Evolutionary conservation across 129 eudicot genomes (phyloP).

Genomic region (Sambucus nigra): DNA sequence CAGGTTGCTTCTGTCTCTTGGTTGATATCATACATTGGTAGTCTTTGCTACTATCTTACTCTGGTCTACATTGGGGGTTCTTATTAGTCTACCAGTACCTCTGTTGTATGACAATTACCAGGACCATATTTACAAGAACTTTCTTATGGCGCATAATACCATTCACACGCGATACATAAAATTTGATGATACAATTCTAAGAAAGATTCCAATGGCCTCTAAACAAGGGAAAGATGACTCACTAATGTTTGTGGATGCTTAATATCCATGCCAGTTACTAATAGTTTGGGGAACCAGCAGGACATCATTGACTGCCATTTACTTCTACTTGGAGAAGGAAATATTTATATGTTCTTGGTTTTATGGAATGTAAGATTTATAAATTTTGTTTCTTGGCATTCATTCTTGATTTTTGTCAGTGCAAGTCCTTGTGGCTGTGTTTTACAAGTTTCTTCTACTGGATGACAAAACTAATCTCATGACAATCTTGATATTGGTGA

Average conservation of each 20-base stretch:
- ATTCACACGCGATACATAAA: slow-evolving; percentile 27
- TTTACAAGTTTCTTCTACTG: no score
- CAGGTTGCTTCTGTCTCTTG: slow-evolving; percentile 68
- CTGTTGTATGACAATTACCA: slow-evolving; percentile 63
- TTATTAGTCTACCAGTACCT: slow-evolving; percentile 71
- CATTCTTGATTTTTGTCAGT: no score
- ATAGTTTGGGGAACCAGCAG: no score
- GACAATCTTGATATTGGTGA: no score
- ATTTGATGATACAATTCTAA: slow-evolving; percentile 34
- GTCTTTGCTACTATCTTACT: slow-evolving; percentile 72
- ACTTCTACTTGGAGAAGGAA: no score
- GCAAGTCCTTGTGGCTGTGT: no score
- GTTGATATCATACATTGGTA: slow-evolving; percentile 66
- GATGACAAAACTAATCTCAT: no score
- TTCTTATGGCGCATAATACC: slow-evolving; percentile 25
- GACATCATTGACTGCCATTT: no score
- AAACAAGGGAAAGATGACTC: slow-evolving; percentile 64
- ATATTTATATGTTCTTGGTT: no score
- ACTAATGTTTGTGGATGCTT: slow-evolving; percentile 38
- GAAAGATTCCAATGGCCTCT: slow-evolving; percentile 39
- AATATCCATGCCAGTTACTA: neutral
- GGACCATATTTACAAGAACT: slow-evolving; percentile 57
- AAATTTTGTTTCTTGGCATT: no score
- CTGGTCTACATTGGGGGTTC: slow-evolving; percentile 66
- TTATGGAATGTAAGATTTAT: no score